These are phyloP conservation scores for Gossypium lobatum DNA, from an alignment of 441 rosid genomes.

Conservation along the genomic window DNA sequence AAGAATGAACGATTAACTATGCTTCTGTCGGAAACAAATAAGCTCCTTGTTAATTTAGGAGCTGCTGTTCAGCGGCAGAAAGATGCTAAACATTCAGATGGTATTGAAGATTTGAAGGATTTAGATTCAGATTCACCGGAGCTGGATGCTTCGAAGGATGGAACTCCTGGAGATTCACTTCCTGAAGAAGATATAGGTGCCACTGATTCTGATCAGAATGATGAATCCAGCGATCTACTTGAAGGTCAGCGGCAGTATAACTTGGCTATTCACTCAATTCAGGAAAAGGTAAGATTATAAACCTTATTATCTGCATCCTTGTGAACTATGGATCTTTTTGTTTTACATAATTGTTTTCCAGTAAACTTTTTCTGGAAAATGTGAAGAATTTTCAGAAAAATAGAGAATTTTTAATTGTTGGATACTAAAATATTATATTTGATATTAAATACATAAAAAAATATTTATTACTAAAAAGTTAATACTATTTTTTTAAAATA, in stretches of 20 bases:
- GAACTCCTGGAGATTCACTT: constrained; percentile 51
- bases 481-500: no score
- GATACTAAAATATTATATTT: no score
- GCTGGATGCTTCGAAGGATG: constrained; percentile 66
- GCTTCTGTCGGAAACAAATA: constrained; percentile 95
- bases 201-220: constrained; percentile 71
- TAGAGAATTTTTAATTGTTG: no score
- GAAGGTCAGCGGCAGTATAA: constrained; percentile 98
- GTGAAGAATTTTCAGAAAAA: no score
- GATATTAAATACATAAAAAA: no score
- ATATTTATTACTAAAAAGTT: no score
- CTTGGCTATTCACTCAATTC: constrained; percentile 92
- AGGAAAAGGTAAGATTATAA: constrained; percentile 66
- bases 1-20: constrained; percentile 90
- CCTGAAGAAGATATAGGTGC: constrained; percentile 64
- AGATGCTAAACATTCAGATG: constrained; percentile 69
- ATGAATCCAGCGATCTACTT: constrained; percentile 73
- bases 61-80: constrained; percentile 99
- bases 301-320: background rate
- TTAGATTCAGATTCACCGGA: constrained; percentile 69
- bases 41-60: constrained; percentile 87
- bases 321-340: no score
- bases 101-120: constrained; percentile 57
- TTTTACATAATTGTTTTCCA: no score
- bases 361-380: no score